phyloP scores from a whole-genome alignment of 129 eudicot species.

The Helianthus tuberosus region DNA sequence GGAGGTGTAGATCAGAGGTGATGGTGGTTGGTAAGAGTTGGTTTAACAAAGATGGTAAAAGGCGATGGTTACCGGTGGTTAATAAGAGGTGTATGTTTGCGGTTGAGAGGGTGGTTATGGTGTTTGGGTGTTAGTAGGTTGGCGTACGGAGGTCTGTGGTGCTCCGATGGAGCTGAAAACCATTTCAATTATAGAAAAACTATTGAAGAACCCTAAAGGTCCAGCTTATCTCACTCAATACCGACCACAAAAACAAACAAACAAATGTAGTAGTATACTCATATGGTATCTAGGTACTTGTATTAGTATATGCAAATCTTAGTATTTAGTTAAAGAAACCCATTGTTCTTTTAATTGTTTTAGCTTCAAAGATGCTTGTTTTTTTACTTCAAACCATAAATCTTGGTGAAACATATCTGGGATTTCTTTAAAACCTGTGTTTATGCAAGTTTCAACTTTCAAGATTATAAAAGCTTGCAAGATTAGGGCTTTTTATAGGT shows the following conservation, averaged over 20 bases:
- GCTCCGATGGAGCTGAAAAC: constrained; percentile 5
- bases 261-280: not conserved
- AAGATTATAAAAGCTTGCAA: constrained; percentile 22
- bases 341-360: constrained; percentile 21
- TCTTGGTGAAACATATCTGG: constrained; percentile 36
- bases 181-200: constrained; percentile 40
- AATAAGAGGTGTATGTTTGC: too few relatives aligned
- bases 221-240: constrained; percentile 33
- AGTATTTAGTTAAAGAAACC: constrained; percentile 20
- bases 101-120: too few relatives aligned
- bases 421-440: constrained; percentile 21
- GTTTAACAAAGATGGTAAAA: too few relatives aligned
- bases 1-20: too few relatives aligned
- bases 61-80: too few relatives aligned
- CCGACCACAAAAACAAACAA: constrained; percentile 28
- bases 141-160: too few relatives aligned
- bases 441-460: constrained; percentile 21
- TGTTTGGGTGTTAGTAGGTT: too few relatives aligned
- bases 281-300: constrained; percentile 8
- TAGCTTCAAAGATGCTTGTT: constrained; percentile 24
- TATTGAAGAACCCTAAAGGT: constrained; percentile 43
- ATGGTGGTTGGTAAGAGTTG: too few relatives aligned
- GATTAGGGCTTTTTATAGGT: constrained; percentile 16
- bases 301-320: constrained; percentile 23
- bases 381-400: constrained; percentile 27